A percentile compares a stretch with the other conserved stretches of the same genome.
These are phyloP conservation scores for Lactarius indigo DNA, from an alignment of 768 basidiomycete genomes.

Conservation along the genomic window DNA sequence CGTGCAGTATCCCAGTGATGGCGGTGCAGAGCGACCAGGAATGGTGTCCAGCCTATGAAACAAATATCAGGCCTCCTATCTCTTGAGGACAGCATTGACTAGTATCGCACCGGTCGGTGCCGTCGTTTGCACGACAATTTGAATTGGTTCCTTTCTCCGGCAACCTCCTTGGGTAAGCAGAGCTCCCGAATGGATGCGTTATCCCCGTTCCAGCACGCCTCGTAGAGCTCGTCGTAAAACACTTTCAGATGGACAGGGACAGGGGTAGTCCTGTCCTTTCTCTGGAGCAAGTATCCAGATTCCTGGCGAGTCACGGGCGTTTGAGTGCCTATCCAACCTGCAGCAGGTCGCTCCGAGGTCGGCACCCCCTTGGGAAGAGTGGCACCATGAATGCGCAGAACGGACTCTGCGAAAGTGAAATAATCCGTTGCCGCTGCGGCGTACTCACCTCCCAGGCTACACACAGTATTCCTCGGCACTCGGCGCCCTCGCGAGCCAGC, in stretches of 20 bases:
- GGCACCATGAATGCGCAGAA: conserved; percentile 1
- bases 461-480: too few species aligned
- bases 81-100: not conserved
- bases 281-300: conserved; percentile 30
- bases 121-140: conserved; percentile 40
- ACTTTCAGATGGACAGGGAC: conserved; percentile 36
- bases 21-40: conserved; percentile 46
- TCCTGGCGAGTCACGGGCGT: conserved; percentile 12
- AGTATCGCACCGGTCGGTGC: conserved; percentile 17
- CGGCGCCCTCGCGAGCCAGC: not conserved
- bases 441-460: not conserved
- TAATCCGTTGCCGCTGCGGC: not conserved
- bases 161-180: conserved; percentile 45
- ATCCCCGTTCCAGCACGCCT: conserved; percentile 53
- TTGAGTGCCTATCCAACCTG: too few species aligned
- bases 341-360: not conserved
- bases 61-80: not conserved
- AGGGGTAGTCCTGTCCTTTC: conserved; percentile 19
- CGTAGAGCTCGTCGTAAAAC: conserved; percentile 52
- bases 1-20: conserved; percentile 57
- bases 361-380: not conserved
- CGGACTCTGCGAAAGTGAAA: not conserved
- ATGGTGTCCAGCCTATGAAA: conserved; percentile 45
- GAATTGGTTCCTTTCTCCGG: conserved; percentile 35
- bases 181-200: conserved; percentile 48